Evolutionary conservation across 169 alveolate species (phyloP).

Genomic region (Amoebophrya sp.): DNA sequence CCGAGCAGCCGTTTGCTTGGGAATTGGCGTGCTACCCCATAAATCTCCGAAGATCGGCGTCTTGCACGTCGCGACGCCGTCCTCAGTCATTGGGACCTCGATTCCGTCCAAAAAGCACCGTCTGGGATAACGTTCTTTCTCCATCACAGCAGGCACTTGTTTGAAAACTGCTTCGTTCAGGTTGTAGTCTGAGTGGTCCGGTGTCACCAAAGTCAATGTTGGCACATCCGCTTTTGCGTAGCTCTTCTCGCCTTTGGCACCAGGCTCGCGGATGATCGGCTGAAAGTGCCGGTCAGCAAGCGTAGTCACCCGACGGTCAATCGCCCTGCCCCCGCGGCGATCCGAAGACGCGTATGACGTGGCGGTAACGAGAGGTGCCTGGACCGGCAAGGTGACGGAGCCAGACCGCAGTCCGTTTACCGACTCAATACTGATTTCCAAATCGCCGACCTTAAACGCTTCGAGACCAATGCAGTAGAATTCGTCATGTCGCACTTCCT

Average conservation of each 20-base stretch:
- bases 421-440: background rate
- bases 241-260: background rate
- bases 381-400: background rate
- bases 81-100: conserved; percentile 1
- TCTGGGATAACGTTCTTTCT: background rate
- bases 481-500: background rate
- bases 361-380: background rate
- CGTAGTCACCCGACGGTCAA: background rate
- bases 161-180: background rate
- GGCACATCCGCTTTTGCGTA: background rate
- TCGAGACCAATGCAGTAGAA: background rate
- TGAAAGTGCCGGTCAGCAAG: background rate
- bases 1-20: background rate
- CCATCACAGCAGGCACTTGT: background rate
- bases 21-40: background rate
- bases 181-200: background rate
- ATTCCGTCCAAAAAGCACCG: background rate
- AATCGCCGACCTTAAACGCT: background rate
- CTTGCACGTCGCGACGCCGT: background rate
- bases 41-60: background rate
- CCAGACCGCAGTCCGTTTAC: background rate
- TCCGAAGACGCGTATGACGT: background rate
- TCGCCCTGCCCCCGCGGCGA: background rate
- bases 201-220: background rate
- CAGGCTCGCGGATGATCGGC: background rate